Base-by-base conservation (phyloP, 257 asterid species). In the Scutellaria baicalensis region DNA sequence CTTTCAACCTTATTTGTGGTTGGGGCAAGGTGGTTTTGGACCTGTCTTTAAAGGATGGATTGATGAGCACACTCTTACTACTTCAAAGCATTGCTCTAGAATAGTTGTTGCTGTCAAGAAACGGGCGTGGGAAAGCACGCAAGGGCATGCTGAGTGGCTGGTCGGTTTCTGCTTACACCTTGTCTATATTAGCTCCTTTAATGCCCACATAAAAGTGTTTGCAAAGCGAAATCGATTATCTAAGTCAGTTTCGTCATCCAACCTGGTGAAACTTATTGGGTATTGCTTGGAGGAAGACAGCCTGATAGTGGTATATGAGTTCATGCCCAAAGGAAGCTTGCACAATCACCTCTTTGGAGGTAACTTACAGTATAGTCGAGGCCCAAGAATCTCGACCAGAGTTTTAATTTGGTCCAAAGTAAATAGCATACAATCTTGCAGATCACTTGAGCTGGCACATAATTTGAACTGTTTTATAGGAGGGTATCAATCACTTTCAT, bases 321-420 rank as follows among this genome's bases (percentile, higher is more conserved):
- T 72, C 33, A 63, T 52, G 71, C 7, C 35, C 3, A 63, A 43
- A 21, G 70, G 77, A 52, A 62, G 77, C 77, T 52, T 72, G 48
- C 81, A 81, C 68, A 74, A 81, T 51, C 90, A 84, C 71, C 47
- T 84, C 7, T 79, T 84, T 69, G 44, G 77, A 74, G 75, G 89
- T 78, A 65, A 16, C 27, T 56, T 31, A 23, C 2, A 2, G 2
- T 23, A 2, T 23, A n/a, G n/a, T n/a, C n/a, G n/a, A n/a, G n/a
- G n/a, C n/a, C n/a, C n/a, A n/a, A n/a, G n/a, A n/a, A n/a, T n/a
- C n/a, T n/a, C n/a, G n/a, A n/a, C n/a, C n/a, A n/a, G n/a, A n/a
- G 27, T 23, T 23, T 23, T 23, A 1, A 1, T 1, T 1, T 23
- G 27, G 27, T 23, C 27, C 27, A 23, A 23, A 23, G 27, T 23